These are phyloP conservation scores for Kalmusia sp. DNA, from an alignment of 2,329 filamentous ascomycete genomes.

Conservation along the genomic window DNA sequence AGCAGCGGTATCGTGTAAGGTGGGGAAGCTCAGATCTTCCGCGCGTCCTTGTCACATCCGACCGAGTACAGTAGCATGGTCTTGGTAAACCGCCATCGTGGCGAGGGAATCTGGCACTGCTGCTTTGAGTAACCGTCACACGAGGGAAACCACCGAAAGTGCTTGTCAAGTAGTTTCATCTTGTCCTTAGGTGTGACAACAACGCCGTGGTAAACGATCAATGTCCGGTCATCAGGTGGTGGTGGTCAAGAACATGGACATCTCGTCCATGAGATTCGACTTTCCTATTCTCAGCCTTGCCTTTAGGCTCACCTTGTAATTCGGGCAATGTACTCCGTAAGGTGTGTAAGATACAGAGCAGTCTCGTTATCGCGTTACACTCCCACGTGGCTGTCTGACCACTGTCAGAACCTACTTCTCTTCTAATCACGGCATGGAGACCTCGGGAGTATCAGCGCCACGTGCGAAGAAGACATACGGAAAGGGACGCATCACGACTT, in stretches of 20 bases:
- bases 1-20: background rate
- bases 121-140: too few species aligned
- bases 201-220: too few species aligned
- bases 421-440: background rate
- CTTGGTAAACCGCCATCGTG: background rate
- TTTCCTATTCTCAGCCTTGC: background rate
- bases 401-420: background rate
- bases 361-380: too few species aligned
- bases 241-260: too few species aligned
- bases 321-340: background rate
- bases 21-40: background rate
- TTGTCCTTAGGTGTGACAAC: too few species aligned
- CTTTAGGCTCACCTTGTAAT: background rate
- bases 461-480: too few species aligned
- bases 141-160: too few species aligned
- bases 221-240: too few species aligned
- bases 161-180: too few species aligned
- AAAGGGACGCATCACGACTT: too few species aligned
- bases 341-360: too few species aligned
- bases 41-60: background rate
- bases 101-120: background rate
- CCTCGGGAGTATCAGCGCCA: background rate
- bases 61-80: background rate
- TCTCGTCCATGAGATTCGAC: too few species aligned
- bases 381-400: background rate